Base-by-base conservation (phyloP, 257 asterid genomes). In the Solanum paucissectum region DNA sequence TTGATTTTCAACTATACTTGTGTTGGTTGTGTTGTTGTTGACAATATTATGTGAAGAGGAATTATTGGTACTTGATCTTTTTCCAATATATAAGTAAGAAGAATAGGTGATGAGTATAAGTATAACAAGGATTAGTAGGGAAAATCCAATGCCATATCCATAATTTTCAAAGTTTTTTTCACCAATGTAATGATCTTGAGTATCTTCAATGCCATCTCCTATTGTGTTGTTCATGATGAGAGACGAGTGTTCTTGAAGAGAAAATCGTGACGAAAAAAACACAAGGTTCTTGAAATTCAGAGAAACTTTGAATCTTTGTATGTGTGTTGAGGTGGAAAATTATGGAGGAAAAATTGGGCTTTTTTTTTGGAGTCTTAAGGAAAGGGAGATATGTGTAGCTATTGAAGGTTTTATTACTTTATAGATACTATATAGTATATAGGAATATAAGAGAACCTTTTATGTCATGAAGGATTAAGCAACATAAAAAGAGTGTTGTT, bases 131-230 rank as follows among this genome's bases (percentile, higher is more conserved):
- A 88, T 87, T 34, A 87, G 92, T 5, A 90, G 2, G 69, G 91
- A 88, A 33, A 90, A 72, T 21, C 92, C 91, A 66, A 93, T 60
- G 55, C 93, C 91, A 83, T 91, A 89, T 20, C 92, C 90, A 83
- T 87, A 88, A n/a, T 89, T 87, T 33, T 92, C 89, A 9, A 68
- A 29, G 12, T 68, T 34, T 14, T 81, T 62, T 71, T 37, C 84
- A 20, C 84, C 83, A 7, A 71, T 3, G 16, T 52, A 3, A 5
- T 81, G 60, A 44, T 85, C 86, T 38, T 46, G 68, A 44, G 74
- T 75, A 82, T 40, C 68, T 82, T 82, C 86, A 32, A 13, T 52
- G 9, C 18, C 58, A 29, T 83, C 38, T 34, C 52, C 89, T 42
- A 55, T 55, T 52, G 90, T 88, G 60, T 23, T 82, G 23, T 83